Evolutionary conservation across 2,329 filamentous ascomycete species (phyloP).

Genomic region (Pseudogymnoascus verrucosus): DNA sequence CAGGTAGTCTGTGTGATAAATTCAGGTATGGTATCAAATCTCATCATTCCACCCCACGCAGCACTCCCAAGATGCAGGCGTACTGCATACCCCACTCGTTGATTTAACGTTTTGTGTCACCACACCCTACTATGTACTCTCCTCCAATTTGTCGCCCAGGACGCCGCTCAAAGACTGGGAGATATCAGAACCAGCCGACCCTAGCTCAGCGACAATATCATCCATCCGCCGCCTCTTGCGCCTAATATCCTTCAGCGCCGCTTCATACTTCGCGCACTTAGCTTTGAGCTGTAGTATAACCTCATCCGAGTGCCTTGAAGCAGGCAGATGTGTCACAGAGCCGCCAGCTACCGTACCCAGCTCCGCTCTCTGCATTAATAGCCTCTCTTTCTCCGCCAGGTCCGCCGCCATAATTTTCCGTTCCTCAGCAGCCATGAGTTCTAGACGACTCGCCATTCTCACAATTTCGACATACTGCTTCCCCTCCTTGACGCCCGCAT

Average conservation of each 20-base stretch:
- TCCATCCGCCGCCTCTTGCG: neutral
- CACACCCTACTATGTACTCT: constrained; percentile 1
- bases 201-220: neutral
- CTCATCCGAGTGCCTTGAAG: neutral
- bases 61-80: neutral
- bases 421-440: constrained; percentile 42
- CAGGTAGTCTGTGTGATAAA: neutral
- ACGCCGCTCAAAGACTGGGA: neutral
- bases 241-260: neutral
- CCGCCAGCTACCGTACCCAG: neutral
- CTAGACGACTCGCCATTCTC: constrained; percentile 25
- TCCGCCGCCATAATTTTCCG: constrained; percentile 34
- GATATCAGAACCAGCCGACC: neutral
- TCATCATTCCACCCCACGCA: neutral
- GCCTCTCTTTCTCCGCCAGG: neutral
- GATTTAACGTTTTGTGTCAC: constrained; percentile 1
- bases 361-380: neutral
- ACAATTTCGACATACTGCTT: constrained; percentile 29
- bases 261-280: neutral
- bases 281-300: neutral
- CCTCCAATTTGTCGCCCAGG: neutral
- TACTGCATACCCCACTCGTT: neutral
- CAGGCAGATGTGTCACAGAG: neutral
- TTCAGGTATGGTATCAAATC: neutral
- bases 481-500: constrained; percentile 26